Conservation (phyloP, 1,139 yeast genomes). For the Schwanniomyces etchellsii region DNA sequence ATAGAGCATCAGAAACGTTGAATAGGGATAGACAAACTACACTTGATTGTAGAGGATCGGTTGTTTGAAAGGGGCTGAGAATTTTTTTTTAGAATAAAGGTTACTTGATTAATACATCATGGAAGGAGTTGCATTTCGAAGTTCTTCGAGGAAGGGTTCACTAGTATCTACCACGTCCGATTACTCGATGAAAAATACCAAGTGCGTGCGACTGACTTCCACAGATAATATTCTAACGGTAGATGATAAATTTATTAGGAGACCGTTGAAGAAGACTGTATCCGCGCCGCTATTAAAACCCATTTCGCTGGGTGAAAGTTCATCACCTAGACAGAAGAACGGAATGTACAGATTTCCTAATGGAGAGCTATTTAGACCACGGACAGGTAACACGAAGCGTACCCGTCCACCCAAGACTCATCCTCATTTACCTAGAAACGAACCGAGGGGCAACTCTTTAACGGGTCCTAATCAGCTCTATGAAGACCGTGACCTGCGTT, state of each 20-base stretch:
- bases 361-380: slow-evolving; percentile 50
- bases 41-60: too few relatives aligned
- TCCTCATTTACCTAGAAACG: background rate
- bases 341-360: slow-evolving; percentile 45
- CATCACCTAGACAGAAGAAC: slow-evolving; percentile 12
- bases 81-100: too few relatives aligned
- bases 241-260: slow-evolving; percentile 34
- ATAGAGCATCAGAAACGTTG: too few relatives aligned
- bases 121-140: background rate
- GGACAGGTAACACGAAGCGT: slow-evolving; percentile 33
- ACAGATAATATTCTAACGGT: slow-evolving; percentile 35
- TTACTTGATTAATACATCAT: too few relatives aligned
- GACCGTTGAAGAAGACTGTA: slow-evolving; percentile 19
- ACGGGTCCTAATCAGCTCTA: too few relatives aligned
- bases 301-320: slow-evolving; percentile 11
- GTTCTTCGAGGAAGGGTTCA: slow-evolving; percentile 23
- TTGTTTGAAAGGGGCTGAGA: too few relatives aligned
- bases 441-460: background rate
- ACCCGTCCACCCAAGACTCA: slow-evolving; percentile 29
- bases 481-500: background rate
- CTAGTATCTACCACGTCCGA: slow-evolving; percentile 26
- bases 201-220: slow-evolving; percentile 23
- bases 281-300: slow-evolving; percentile 7
- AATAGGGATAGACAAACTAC: too few relatives aligned
- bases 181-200: slow-evolving; percentile 11